These are phyloP conservation scores for Bromus sterilis DNA, from an alignment of 176 grass and related monocot species.

Conservation along the genomic window DNA sequence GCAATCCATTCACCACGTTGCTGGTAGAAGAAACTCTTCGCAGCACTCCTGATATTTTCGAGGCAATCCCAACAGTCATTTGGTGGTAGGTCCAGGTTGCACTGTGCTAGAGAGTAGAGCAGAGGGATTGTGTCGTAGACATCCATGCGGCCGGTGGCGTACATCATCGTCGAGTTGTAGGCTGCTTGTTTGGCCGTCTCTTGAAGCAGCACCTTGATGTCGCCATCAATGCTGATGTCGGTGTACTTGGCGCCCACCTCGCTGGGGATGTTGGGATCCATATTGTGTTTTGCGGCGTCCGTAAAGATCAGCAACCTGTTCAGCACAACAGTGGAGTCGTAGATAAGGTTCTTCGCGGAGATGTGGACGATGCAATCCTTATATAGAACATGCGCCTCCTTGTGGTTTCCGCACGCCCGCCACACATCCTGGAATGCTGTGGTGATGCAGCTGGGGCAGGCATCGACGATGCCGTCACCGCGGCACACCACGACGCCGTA, in stretches of 20 bases:
- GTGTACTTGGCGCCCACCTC: neutral
- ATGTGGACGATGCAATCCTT: neutral
- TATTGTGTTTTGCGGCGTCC: neutral
- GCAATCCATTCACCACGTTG: neutral
- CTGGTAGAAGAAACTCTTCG: neutral
- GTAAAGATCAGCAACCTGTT: neutral
- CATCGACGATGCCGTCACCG: neutral
- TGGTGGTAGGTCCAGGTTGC: slow-evolving; percentile 10
- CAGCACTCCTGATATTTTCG: neutral
- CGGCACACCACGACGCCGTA: slow-evolving; percentile 18
- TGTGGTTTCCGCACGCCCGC: neutral
- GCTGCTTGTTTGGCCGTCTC: neutral
- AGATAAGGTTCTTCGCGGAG: neutral
- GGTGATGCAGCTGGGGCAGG: neutral
- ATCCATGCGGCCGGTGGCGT: slow-evolving; percentile 11
- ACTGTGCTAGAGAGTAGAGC: slow-evolving; percentile 30
- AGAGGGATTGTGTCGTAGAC: neutral
- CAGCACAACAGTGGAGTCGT: neutral
- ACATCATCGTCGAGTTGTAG: neutral
- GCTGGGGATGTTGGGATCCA: neutral
- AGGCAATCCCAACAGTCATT: slow-evolving; percentile 22
- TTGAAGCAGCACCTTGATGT: neutral
- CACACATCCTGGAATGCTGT: neutral
- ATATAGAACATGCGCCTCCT: neutral
- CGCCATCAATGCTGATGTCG: neutral